Evolutionary conservation across 2,329 filamentous ascomycete genomes (phyloP), one percentile per base, ranked within the genome.

Genomic region (Scedosporium minutisporum): DNA sequence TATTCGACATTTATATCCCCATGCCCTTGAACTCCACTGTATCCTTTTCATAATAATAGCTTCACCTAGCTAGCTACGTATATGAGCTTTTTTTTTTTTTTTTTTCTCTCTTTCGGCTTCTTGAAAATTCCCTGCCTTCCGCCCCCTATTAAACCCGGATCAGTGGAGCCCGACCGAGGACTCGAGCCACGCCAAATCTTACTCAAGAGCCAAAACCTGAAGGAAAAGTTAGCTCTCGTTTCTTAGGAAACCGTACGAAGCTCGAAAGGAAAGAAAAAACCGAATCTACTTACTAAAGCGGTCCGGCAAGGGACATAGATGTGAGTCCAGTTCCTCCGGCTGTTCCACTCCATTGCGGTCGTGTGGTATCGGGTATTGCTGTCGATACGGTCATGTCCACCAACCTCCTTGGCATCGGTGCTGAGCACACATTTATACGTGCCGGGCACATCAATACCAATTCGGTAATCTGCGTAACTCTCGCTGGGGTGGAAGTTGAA

Each of bases 401-500:
- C 95, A 68, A 91, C 90, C 1, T 85, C 84, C 69, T 85, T 81
- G 58, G 82, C 80, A 73, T 99, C 95, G 0, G 88, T 88, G 74
- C 93, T 91, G 53, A 99, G 80, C 3, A 96, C 87, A 62, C 96
- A 86, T 62, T 85, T 83, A 76, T 99, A 99, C 1, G 90, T 96
- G 46, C 95, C 95, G 3, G 88, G 77, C 21, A 85, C 80, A 60
- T 97, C 91, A 46, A 99, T 82, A 18, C 95, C 95, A 57, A 99
- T 88, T 44, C 93, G 86, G 74, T 97, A 99, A 75, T 97, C 95
- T 10, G 88, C 87, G 76, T 89, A 99, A 74, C 91, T 96, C 67
- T 88, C 78, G 29, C 84, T 85, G 0, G 90, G 87, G 72, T 97
- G 87, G 81, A 97, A 97, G 77, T 99, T 99, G 82, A 99, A 97